These are phyloP conservation scores for Aspergillus conjunctus DNA, from an alignment of 495 filamentous ascomycete genomes.

Conservation along the genomic window DNA sequence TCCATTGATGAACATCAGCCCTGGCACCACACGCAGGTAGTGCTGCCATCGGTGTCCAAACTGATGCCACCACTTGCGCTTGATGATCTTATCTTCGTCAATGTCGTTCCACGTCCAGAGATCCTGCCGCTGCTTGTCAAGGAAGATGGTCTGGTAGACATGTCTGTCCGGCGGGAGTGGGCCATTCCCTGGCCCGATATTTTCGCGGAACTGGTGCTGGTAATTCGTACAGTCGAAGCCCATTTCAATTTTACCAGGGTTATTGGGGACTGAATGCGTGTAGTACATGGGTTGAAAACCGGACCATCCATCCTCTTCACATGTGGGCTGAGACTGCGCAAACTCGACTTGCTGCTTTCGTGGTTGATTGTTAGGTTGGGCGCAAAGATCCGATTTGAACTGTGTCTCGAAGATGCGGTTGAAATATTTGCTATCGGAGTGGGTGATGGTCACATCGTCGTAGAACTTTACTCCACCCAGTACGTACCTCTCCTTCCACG, in stretches of 20 bases:
- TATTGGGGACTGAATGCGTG: slow-evolving; percentile 66
- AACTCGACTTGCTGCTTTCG: slow-evolving; percentile 56
- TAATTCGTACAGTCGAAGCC: slow-evolving; percentile 85
- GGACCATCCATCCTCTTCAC: slow-evolving; percentile 39
- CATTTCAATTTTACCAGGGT: slow-evolving; percentile 78
- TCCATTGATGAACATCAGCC: slow-evolving; percentile 81
- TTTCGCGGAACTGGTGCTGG: slow-evolving; percentile 74
- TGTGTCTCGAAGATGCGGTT: slow-evolving; percentile 72
- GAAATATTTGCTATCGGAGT: slow-evolving; percentile 76
- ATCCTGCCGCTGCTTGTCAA: slow-evolving; percentile 66
- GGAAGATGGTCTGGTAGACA: slow-evolving; percentile 82
- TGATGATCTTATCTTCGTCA: slow-evolving; percentile 66
- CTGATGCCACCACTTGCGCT: slow-evolving; percentile 83
- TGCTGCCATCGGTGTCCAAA: slow-evolving; percentile 82
- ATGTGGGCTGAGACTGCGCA: slow-evolving; percentile 43
- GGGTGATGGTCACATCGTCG: slow-evolving; percentile 83
- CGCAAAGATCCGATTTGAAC: slow-evolving; percentile 57
- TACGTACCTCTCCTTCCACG: slow-evolving; percentile 65
- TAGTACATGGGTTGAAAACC: slow-evolving; percentile 82
- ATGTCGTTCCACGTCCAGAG: slow-evolving; percentile 77
- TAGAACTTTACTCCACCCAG: slow-evolving; percentile 76
- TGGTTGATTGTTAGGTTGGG: slow-evolving; percentile 46
- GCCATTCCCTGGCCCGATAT: slow-evolving; percentile 36
- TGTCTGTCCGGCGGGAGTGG: slow-evolving; percentile 57
- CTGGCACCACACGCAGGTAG: slow-evolving; percentile 73